Base-by-base conservation (phyloP, 306 rosid species). In the Arachis stenosperma region DNA sequence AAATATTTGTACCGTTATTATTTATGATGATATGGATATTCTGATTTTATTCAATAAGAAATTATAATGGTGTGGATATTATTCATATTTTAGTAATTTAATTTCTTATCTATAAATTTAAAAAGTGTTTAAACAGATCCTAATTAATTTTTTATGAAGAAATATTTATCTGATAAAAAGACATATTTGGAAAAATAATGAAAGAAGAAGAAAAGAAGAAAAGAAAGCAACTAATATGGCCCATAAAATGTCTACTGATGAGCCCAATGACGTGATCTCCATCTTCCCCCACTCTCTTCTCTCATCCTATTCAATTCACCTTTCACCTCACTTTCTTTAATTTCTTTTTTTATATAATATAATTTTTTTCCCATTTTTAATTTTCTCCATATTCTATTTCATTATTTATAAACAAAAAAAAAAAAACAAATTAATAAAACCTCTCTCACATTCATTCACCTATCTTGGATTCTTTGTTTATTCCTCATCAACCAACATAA, bases 181-280 rank as follows among this genome's bases (percentile, higher is more conserved):
- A 33, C 37, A 33, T 33, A 2, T 8, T 44, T 44, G 48, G 11
- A 48, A 12, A 10, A 33, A 54, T 33, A 33, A 2, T 33, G 61
- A 81, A 74, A 57, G 61, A 67, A 54, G 77, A 81, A 71, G 37
- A 83, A 86, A 78, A 77, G 70, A 80, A 77, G 96, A 88, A 78
- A 12, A 69, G 85, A 86, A 84, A 86, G 87, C 81, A 83, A 78
- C 70, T 61, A 27, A 70, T 7, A 64, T 91, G 96, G 97, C 89
- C 98, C 99, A 91, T 84, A 75, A 66, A 71, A 70, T 85, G 99
- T 94, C 99, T 76, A 71, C 88, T 94, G 97, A 83, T 58, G 78
- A 84, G 88, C 84, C 88, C 86, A 86, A 81, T 87, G 90, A 87
- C 88, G 87, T 82, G 88, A 91, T 84, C 76, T 84, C 78, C 86